Evolutionary conservation across 208 protist genomes (phyloP), one percentile per base, ranked within the genome.

Genomic region (Novymonas esmeraldas): DNA sequence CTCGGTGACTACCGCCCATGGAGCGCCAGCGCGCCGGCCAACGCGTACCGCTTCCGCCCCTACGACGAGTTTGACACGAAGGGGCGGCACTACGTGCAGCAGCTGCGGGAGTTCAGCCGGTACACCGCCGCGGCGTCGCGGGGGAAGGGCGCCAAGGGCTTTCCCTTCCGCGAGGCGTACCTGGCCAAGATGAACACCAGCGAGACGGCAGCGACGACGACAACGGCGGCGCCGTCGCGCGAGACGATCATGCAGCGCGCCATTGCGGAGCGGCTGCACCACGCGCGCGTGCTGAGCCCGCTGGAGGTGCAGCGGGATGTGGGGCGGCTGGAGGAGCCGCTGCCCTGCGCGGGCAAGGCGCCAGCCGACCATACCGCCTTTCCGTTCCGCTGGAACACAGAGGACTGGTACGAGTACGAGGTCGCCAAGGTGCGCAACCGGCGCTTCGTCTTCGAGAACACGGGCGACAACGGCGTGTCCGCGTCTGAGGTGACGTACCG

Each of bases 331-430:
- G 84, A 92, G 69, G 44, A 72, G 38, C 79, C 82, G 24, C 71
- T 89, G 46, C 56, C 90, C 22, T 92, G 83, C 46, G 90, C 87
- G 2, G 87, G 87, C 24, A 88, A 89, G 22, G 76, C 91, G n/a
- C 50, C 64, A 22, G 79, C 76, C 11, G 81, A 92, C 58, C 64
- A 62, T 6, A 76, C 72, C 22, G 42, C 63, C 20, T 96, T 96
- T 39, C 90, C 90, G 2, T 94, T 89, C 61, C 67, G 70, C 9
- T 94, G 86, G 88, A 93, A 94, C 48, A 94, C 90, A 26, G 87
- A 93, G 62, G 90, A 96, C 58, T 96, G 87, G 87, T 96, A 96
- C 66, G 90, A 96, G 82, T 96, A 96, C 70, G 90, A 96, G 59
- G 74, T 96, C 5, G 48, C 90, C 46, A 96, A 94, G 64, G 90